phyloP scores from a whole-genome alignment of 2,329 filamentous ascomycete species.

The Podosphaera fusca region DNA sequence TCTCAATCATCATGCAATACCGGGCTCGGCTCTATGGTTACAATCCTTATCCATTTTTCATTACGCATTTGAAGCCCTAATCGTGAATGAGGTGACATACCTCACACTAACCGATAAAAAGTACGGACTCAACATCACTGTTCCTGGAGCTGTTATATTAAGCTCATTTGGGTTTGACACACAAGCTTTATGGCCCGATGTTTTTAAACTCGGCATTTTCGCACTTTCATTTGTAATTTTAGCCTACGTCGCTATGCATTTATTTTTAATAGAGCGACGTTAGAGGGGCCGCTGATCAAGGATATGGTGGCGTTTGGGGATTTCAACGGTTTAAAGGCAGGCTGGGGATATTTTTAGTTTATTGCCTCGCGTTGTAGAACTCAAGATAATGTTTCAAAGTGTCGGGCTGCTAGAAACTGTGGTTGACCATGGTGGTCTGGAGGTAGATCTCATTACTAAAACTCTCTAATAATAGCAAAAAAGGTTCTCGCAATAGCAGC shows the following conservation, averaged over 20 bases:
- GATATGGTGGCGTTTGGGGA: conserved; percentile 21
- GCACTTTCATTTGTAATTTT: conserved; percentile 64
- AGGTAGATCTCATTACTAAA: too few species aligned
- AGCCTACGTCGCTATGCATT: conserved; percentile 81
- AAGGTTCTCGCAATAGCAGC: too few species aligned
- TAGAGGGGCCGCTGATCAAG: conserved; percentile 18
- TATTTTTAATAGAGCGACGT: conserved; percentile 74
- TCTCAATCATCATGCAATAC: conserved; percentile 85
- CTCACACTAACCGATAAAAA: conserved; percentile 81
- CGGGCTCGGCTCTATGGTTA: conserved; percentile 64
- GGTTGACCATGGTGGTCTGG: too few species aligned
- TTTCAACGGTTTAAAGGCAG: too few species aligned
- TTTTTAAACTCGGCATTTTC: conserved; percentile 61
- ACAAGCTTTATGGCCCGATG: conserved; percentile 62
- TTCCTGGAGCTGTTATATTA: conserved; percentile 80
- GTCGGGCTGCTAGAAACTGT: too few species aligned
- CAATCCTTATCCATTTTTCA: conserved; percentile 94
- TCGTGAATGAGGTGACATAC: conserved; percentile 89
- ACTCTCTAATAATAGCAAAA: too few species aligned
- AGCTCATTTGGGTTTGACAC: conserved; percentile 91
- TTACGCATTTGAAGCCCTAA: conserved; percentile 86
- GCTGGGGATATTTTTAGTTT: too few species aligned
- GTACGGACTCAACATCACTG: conserved; percentile 87
- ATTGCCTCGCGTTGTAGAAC: too few species aligned
- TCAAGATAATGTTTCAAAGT: too few species aligned